Percentiles rank a stretch among this genome's conserved stretches.
These are phyloP conservation scores for Haematococcus sp. DNA, from an alignment of 139 green algal genomes.

Conservation along the genomic window DNA sequence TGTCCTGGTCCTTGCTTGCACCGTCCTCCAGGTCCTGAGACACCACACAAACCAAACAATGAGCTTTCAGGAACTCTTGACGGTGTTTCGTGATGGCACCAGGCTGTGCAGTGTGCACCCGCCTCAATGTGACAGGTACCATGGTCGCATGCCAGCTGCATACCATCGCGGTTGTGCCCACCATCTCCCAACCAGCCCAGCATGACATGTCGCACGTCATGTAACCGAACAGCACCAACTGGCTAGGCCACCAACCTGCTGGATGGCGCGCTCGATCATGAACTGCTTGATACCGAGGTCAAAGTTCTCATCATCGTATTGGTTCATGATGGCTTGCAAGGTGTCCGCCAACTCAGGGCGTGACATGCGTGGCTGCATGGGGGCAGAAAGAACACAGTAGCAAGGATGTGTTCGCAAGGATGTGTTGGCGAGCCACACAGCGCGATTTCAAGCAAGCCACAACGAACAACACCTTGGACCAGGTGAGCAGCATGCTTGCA, in stretches of 20 bases:
- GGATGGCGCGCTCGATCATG: conserved; percentile 49
- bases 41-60: conserved; percentile 1
- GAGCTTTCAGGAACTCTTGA: too few species aligned
- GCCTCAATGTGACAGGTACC: too few species aligned
- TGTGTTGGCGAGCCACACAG: background rate
- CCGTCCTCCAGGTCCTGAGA: conserved; percentile 39
- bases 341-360: conserved; percentile 26
- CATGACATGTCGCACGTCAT: conserved; percentile 7
- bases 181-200: background rate
- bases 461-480: too few species aligned
- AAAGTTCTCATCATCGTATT: conserved; percentile 65
- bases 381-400: background rate
- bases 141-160: too few species aligned
- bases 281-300: conserved; percentile 69
- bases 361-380: conserved; percentile 12
- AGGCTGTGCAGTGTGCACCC: background rate
- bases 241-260: too few species aligned
- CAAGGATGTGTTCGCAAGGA: background rate
- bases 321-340: conserved; percentile 43
- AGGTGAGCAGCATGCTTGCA: too few species aligned
- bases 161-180: too few species aligned
- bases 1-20: conserved; percentile 22
- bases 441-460: background rate
- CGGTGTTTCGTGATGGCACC: too few species aligned
- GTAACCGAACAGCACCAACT: too few species aligned